Evolutionary conservation across 331 rosid species (phyloP).

Genomic region (Phaseolus coccineus): DNA sequence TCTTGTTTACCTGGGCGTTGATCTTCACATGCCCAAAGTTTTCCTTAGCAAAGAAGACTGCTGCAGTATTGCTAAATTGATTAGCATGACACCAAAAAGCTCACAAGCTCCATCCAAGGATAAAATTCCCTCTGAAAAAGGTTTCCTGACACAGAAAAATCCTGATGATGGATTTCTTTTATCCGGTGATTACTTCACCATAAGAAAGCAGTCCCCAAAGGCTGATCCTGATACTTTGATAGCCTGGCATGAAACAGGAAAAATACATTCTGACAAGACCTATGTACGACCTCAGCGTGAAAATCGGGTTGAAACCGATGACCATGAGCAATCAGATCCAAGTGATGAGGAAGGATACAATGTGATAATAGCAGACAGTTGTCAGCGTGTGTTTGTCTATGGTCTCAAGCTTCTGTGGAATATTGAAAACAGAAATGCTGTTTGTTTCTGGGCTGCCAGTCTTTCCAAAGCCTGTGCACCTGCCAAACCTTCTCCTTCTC

Average conservation of each 20-base stretch:
- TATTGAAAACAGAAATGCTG: constrained; percentile 91
- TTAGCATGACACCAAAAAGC: constrained; percentile 64
- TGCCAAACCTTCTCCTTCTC: constrained; percentile 92
- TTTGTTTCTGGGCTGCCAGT: constrained; percentile 76
- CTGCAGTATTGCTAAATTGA: constrained; percentile 66
- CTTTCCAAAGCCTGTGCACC: constrained; percentile 75
- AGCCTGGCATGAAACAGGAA: constrained; percentile 97
- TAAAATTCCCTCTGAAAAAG: constrained; percentile 59
- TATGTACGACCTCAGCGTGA: constrained; percentile 59
- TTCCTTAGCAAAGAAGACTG: constrained; percentile 63
- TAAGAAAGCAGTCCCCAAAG: constrained; percentile 90
- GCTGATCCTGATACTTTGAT: constrained; percentile 80
- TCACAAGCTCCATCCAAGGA: constrained; percentile 68
- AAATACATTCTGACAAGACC: constrained; percentile 69
- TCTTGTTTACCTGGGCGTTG: constrained; percentile 85
- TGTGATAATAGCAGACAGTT: constrained; percentile 94
- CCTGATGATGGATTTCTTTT: constrained; percentile 84
- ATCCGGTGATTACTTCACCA: constrained; percentile 87
- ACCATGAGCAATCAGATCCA: constrained; percentile 72
- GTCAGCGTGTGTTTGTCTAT: constrained; percentile 87
- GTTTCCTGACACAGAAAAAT: constrained; percentile 58
- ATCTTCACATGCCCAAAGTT: constrained; percentile 78
- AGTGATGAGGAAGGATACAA: constrained; percentile 97
- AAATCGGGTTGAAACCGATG: constrained; percentile 70
- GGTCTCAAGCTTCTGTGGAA: constrained; percentile 96